phyloP scores from a whole-genome alignment of 1,139 yeast genomes.

The Zygosaccharomyces pseudobailii region DNA sequence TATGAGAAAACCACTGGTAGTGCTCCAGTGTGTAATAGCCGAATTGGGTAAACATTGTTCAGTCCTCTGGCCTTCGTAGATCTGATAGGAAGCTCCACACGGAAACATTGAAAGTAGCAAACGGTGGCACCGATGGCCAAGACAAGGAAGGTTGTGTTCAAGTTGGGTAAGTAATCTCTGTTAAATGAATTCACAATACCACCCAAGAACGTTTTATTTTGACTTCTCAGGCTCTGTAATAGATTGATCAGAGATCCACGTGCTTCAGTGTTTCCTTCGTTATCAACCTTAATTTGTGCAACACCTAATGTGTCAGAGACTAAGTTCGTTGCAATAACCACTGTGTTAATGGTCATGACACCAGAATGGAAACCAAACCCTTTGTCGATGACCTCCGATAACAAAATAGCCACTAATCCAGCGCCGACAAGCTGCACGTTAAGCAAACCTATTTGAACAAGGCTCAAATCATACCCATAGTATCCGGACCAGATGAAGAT shows the following conservation, averaged over 20 bases:
- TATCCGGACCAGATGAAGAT: constrained; percentile 65
- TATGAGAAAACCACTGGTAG: constrained; percentile 70
- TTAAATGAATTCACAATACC: constrained; percentile 62
- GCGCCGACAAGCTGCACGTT: constrained; percentile 63
- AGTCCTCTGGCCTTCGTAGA: constrained; percentile 83
- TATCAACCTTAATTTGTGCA: constrained; percentile 44
- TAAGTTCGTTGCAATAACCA: constrained; percentile 61
- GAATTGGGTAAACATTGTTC: constrained; percentile 75
- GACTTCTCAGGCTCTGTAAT: constrained; percentile 48
- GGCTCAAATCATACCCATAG: constrained; percentile 45
- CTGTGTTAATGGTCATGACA: constrained; percentile 59
- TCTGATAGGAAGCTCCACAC: constrained; percentile 79
- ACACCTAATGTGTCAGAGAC: constrained; percentile 67
- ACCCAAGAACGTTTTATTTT: constrained; percentile 39
- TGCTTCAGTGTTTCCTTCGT: constrained; percentile 47
- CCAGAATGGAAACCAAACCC: constrained; percentile 92
- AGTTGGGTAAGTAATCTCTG: constrained; percentile 69
- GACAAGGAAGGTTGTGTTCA: constrained; percentile 59
- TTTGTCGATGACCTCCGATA: constrained; percentile 79
- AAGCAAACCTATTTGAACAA: constrained; percentile 41
- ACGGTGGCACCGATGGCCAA: constrained; percentile 44
- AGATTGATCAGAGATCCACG: constrained; percentile 69
- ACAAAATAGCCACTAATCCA: constrained; percentile 55
- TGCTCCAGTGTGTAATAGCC: constrained; percentile 78
- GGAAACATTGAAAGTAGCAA: constrained; percentile 61